These are phyloP conservation scores for Metschnikowia peoriensis DNA, from an alignment of 805 yeast genomes.

Conservation along the genomic window DNA sequence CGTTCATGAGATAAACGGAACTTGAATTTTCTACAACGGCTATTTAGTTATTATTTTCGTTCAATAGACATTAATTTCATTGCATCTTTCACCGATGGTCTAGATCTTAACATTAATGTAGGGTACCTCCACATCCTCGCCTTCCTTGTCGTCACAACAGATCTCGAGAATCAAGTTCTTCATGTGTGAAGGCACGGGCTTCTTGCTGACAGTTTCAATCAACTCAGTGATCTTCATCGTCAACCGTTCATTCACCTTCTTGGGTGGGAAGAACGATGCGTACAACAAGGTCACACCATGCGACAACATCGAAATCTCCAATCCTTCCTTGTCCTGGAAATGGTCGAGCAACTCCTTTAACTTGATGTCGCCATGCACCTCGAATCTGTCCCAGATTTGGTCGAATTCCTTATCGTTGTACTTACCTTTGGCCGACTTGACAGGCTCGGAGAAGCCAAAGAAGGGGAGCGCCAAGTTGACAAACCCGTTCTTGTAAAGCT, in stretches of 20 bases:
- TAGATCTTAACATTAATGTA: slow-evolving; percentile 60
- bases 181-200: slow-evolving; percentile 70
- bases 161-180: slow-evolving; percentile 83
- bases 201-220: slow-evolving; percentile 82
- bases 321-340: slow-evolving; percentile 79
- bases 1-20: slow-evolving; percentile 3
- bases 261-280: slow-evolving; percentile 92
- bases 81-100: background rate
- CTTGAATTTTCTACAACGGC: background rate
- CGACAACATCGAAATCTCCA: slow-evolving; percentile 87
- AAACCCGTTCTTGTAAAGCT: slow-evolving; percentile 89
- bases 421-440: slow-evolving; percentile 77
- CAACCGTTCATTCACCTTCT: slow-evolving; percentile 79
- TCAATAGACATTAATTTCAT: background rate
- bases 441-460: slow-evolving; percentile 95
- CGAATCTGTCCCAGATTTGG: slow-evolving; percentile 94
- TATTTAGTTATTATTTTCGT: background rate
- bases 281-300: slow-evolving; percentile 85
- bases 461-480: slow-evolving; percentile 91
- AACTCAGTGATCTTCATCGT: slow-evolving; percentile 66
- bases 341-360: slow-evolving; percentile 69
- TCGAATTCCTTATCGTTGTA: slow-evolving; percentile 80
- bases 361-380: slow-evolving; percentile 72
- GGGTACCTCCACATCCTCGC: slow-evolving; percentile 96
- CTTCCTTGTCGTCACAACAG: slow-evolving; percentile 87